phyloP scores from a whole-genome alignment of 805 yeast genomes.

The Metschnikowia hibisci region DNA sequence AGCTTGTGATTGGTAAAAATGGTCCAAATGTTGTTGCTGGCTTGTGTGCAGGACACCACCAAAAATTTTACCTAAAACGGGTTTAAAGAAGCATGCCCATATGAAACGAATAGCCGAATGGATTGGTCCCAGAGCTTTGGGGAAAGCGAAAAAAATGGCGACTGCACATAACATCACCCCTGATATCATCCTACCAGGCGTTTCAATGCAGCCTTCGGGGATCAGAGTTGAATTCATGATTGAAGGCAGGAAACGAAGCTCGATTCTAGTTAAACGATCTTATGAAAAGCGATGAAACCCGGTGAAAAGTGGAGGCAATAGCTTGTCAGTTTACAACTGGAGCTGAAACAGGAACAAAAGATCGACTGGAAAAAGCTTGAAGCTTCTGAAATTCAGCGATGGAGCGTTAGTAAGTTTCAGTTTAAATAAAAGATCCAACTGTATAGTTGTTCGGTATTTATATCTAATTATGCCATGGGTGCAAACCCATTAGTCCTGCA shows the following conservation, averaged over 20 bases:
- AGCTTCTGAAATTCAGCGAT: no score
- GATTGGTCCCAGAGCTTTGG: constrained; percentile 8
- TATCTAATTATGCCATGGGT: constrained; percentile 10
- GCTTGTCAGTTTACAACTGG: no score
- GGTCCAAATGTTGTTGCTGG: constrained; percentile 59
- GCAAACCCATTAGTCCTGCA: constrained; percentile 13
- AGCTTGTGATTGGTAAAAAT: constrained; percentile 74
- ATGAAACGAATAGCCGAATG: constrained; percentile 30
- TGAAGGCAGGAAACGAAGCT: background rate
- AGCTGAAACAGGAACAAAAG: no score
- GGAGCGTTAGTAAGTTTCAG: no score
- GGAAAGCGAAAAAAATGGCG: background rate
- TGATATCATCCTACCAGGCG: background rate
- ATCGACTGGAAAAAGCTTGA: no score
- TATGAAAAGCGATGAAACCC: no score
- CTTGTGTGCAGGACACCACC: constrained; percentile 10
- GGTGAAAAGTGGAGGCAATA: no score
- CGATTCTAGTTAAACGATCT: no score
- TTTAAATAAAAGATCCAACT: no score
- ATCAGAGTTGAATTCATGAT: background rate
- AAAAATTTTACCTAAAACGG: constrained; percentile 36
- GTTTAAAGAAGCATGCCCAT: constrained; percentile 59
- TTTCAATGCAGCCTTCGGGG: background rate
- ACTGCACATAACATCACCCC: background rate
- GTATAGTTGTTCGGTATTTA: no score